A percentile compares a stretch with the other conserved stretches of the same genome.
These are phyloP conservation scores for Emergomyces orientalis DNA, from an alignment of 2,329 filamentous ascomycete genomes.

Conservation along the genomic window DNA sequence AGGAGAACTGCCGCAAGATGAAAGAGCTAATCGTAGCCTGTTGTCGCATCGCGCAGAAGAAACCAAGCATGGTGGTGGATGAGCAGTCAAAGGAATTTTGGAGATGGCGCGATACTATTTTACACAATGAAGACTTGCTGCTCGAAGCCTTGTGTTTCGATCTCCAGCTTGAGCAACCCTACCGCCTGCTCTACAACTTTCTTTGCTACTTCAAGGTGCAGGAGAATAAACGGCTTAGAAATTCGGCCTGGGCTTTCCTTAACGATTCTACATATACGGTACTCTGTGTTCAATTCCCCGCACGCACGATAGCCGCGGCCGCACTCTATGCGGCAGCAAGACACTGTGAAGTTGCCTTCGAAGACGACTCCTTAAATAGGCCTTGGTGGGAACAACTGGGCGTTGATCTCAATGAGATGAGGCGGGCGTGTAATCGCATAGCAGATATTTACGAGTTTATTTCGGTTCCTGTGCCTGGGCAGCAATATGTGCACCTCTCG, in stretches of 20 bases:
- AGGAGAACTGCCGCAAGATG: slow-evolving; percentile 93
- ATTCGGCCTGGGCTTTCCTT: slow-evolving; percentile 86
- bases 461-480: slow-evolving; percentile 35
- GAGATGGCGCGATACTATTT: slow-evolving; percentile 90
- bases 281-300: slow-evolving; percentile 70
- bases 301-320: slow-evolving; percentile 71
- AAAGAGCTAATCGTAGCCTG: slow-evolving; percentile 90
- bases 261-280: slow-evolving; percentile 82
- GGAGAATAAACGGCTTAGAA: slow-evolving; percentile 71
- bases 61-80: slow-evolving; percentile 78
- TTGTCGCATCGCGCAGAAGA: slow-evolving; percentile 90
- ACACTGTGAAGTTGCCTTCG: slow-evolving; percentile 62
- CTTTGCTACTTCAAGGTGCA: slow-evolving; percentile 63
- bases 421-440: slow-evolving; percentile 66
- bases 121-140: slow-evolving; percentile 86
- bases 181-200: slow-evolving; percentile 73
- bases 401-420: slow-evolving; percentile 61
- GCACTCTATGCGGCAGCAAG: slow-evolving; percentile 80
- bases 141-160: slow-evolving; percentile 91
- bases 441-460: slow-evolving; percentile 45
- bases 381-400: slow-evolving; percentile 81
- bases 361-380: slow-evolving; percentile 61
- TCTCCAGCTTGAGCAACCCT: slow-evolving; percentile 79
- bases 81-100: slow-evolving; percentile 98
- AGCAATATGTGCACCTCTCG: slow-evolving; percentile 34